A percentile compares a stretch with the other conserved stretches of the same genome.
Evolutionary conservation across 495 filamentous ascomycete species (phyloP).

Genomic region (Collariella sp.): DNA sequence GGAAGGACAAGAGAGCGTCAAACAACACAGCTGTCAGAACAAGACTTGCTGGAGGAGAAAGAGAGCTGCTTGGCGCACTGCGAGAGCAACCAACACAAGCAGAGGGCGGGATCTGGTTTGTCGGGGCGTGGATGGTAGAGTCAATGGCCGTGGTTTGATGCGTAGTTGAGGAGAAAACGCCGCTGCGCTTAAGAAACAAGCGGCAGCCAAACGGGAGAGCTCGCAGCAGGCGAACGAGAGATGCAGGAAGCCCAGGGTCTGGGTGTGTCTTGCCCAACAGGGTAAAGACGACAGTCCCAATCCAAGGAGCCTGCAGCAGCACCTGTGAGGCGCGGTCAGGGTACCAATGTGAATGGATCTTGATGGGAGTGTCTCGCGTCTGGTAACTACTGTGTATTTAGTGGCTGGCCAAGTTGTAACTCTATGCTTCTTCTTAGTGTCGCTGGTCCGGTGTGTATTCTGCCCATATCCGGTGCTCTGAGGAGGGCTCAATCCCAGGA

Average conservation of each 20-base stretch:
- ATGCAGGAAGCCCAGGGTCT: slow-evolving; percentile 13
- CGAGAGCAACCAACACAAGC: slow-evolving; percentile 9
- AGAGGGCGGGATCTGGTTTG: slow-evolving; percentile 20
- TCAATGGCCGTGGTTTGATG: slow-evolving; percentile 11
- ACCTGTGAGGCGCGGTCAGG: slow-evolving; percentile 2
- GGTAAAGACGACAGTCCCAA: slow-evolving; percentile 3
- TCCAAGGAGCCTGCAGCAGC: slow-evolving; percentile 4
- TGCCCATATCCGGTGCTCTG: not conserved
- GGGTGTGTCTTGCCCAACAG: slow-evolving; percentile 7
- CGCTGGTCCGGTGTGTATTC: too few species aligned
- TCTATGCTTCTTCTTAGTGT: too few species aligned
- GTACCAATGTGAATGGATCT: not conserved
- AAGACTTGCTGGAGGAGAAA: not conserved
- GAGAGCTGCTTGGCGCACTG: slow-evolving; percentile 9
- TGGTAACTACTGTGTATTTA: too few species aligned
- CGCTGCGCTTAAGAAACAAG: slow-evolving; percentile 21
- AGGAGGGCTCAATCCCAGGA: not conserved
- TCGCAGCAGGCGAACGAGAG: not conserved
- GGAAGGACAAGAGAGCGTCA: slow-evolving; percentile 3
- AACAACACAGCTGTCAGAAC: slow-evolving; percentile 10
- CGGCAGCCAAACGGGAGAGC: slow-evolving; percentile 16
- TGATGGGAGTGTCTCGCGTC: too few species aligned
- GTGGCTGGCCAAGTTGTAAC: too few species aligned
- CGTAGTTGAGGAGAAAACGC: slow-evolving; percentile 8
- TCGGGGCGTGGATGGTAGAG: slow-evolving; percentile 12